Conservation (phyloP, 1,284 basidiomycete genomes). For the Mrakiaceae sp. region DNA sequence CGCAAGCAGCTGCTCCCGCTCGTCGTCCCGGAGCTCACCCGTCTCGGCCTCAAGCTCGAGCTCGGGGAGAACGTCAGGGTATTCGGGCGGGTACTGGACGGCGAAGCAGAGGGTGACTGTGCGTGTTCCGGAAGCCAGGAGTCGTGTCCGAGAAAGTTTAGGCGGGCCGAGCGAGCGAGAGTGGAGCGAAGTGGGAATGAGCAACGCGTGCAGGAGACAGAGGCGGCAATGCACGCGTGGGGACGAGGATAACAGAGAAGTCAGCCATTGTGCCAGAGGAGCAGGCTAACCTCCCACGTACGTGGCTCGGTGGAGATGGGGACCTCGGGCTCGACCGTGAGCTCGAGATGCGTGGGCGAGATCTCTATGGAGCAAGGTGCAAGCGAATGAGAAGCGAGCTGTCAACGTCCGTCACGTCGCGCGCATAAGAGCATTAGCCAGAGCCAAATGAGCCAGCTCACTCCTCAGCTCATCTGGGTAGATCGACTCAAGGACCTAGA, state of each 20-base stretch:
- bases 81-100: slow-evolving; percentile 56
- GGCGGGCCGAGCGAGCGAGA: slow-evolving; percentile 4
- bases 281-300: slow-evolving; percentile 34
- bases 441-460: slow-evolving; percentile 42
- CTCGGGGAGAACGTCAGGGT: slow-evolving; percentile 66
- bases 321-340: slow-evolving; percentile 82
- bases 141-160: too few species aligned
- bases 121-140: not conserved
- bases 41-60: slow-evolving; percentile 56
- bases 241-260: not conserved
- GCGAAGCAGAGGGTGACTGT: slow-evolving; percentile 64
- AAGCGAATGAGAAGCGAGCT: slow-evolving; percentile 39
- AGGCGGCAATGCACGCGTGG: not conserved
- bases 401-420: slow-evolving; percentile 18
- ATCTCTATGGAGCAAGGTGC: slow-evolving; percentile 52
- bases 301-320: slow-evolving; percentile 49
- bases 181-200: not conserved
- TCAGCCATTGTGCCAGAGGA: not conserved
- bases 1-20: slow-evolving; percentile 50
- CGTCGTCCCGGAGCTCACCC: slow-evolving; percentile 46
- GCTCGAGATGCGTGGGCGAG: slow-evolving; percentile 67
- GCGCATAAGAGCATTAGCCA: slow-evolving; percentile 12
- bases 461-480: slow-evolving; percentile 87
- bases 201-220: slow-evolving; percentile 3
- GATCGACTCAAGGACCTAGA: slow-evolving; percentile 84